Base-by-base conservation (phyloP, 805 yeast genomes). In the Starmerella floricola region DNA sequence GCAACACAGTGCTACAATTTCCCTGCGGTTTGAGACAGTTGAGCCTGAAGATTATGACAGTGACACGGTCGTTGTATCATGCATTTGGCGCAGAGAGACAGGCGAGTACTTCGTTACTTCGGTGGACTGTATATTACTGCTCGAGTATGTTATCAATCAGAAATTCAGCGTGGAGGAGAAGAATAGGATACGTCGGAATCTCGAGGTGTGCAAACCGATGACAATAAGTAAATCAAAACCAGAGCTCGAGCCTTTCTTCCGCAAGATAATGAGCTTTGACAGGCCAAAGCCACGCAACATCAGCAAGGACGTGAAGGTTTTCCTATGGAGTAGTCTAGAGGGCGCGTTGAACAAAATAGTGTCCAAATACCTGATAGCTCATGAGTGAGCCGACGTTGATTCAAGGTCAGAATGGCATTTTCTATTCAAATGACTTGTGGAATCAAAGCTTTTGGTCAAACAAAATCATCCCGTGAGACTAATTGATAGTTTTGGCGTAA, bases 241-340 rank as follows among this genome's bases (percentile, higher is more conserved):
- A 4, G 63, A 64, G 34, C 55, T 55, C 11, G 66, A 66, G 20
- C 31, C 40, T 21, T 65, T 71, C 39, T 71, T 70, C 55, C 55
- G 62, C 55, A 50, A 69, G 38, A 68, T 78, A 29, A 78, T 78
- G 84, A 60, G 66, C 26, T 78, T 71, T 64, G 71, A 71, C 23
- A 66, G 66, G 42, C 85, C 85, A 2, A 65, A 74, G 49, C 85
- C 85, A 4, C 62, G 85, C 32, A 76, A 76, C 49, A 78, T 78
- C 34, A 84, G 76, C 51, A 78, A 78, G 55, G 81, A 77, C 54
- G 70, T 78, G 46, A 78, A 78, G 54, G 82, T 78, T 3, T 73
- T 78, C 52, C 63, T 64, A 20, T 78, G 85, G 85, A 53, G 56
- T 17, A 64, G 67, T 34, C 59, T 78, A 20, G 69, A 63, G 30